phyloP scores from a whole-genome alignment of 495 filamentous ascomycete species.

The Aspergillus carlsbadensis region DNA sequence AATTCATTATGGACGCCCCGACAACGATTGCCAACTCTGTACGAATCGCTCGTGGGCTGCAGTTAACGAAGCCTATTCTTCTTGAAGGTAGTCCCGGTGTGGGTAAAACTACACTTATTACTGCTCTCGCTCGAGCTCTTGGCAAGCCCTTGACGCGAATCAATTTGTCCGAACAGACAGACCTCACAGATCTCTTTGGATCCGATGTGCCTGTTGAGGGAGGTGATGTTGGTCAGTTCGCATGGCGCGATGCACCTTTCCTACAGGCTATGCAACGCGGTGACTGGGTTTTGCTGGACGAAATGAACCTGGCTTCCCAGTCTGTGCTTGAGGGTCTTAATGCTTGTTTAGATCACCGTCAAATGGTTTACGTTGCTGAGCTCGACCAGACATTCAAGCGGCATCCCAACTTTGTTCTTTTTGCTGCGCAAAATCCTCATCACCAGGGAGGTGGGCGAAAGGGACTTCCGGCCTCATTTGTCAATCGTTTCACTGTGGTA shows the following conservation, averaged over 20 bases:
- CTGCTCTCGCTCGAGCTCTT: slow-evolving; percentile 74
- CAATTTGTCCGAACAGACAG: slow-evolving; percentile 96
- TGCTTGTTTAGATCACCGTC: slow-evolving; percentile 94
- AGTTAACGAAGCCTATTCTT: slow-evolving; percentile 84
- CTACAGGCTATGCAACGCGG: slow-evolving; percentile 93
- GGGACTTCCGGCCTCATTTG: slow-evolving; percentile 91
- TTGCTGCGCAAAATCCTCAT: slow-evolving; percentile 97
- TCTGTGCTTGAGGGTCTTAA: slow-evolving; percentile 97
- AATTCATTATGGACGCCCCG: slow-evolving; percentile 79
- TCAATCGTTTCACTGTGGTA: slow-evolving; percentile 96
- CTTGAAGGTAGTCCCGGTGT: slow-evolving; percentile 96
- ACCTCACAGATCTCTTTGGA: slow-evolving; percentile 95
- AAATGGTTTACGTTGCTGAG: slow-evolving; percentile 93
- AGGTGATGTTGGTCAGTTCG: slow-evolving; percentile 80
- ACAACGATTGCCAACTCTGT: slow-evolving; percentile 89
- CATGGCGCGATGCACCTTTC: slow-evolving; percentile 95
- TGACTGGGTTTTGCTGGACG: slow-evolving; percentile 93
- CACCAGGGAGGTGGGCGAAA: slow-evolving; percentile 96
- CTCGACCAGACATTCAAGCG: slow-evolving; percentile 88
- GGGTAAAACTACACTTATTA: slow-evolving; percentile 91
- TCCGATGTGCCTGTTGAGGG: slow-evolving; percentile 95
- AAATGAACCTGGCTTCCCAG: slow-evolving; percentile 98
- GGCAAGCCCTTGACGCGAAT: slow-evolving; percentile 84
- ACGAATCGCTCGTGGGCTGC: slow-evolving; percentile 85
- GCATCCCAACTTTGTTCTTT: slow-evolving; percentile 85